Evolutionary conservation across 257 asterid genomes (phyloP), one percentile per base, ranked within the genome.

Genomic region (Echites panduratus): DNA sequence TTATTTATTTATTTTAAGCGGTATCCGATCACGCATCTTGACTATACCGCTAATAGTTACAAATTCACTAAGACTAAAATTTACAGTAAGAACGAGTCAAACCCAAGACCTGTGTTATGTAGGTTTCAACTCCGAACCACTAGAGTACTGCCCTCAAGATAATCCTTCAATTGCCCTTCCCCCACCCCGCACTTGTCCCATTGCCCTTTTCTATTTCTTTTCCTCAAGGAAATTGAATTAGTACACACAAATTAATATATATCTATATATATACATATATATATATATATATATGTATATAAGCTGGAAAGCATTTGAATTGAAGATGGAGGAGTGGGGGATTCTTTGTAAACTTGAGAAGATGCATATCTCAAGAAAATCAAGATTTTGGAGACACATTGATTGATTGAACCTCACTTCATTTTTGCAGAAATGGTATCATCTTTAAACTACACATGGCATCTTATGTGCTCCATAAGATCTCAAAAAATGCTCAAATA

Each of bases 371-470:
- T 74, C 76, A 75, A 48, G 2, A 20, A 48, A 49, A 61, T 58
- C 58, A 47, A 38, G 71, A 49, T 58, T 71, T 59, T 48, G 1
- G 26, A 67, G 44, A 72, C 69, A 59, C 65, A 66, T 71, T 75
- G 78, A 79, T 71, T 64, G 69, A 64, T 64, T 75, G 80, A 75
- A 79, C 83, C 75, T 66, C 77, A 57, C 75, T 72, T 11, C 9
- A 69, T 49, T 50, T 72, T 61, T 70, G 66, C 69, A 71, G 75
- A 63, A 45, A 49, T 56, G 59, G 66, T 50, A 45, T 45, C 82
- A 52, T 70, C 69, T 72, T 79, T 72, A 27, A 24, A 66, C 68
- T 75, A 76, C 80, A 67, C 24, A 75, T 70, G 16, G 73, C 76
- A 75, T 75, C 75, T 72, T 20, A 9, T 44, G 11, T 57, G 45